Evolutionary conservation across 208 protist species (phyloP).

Genomic region (Phytomonas francai): DNA sequence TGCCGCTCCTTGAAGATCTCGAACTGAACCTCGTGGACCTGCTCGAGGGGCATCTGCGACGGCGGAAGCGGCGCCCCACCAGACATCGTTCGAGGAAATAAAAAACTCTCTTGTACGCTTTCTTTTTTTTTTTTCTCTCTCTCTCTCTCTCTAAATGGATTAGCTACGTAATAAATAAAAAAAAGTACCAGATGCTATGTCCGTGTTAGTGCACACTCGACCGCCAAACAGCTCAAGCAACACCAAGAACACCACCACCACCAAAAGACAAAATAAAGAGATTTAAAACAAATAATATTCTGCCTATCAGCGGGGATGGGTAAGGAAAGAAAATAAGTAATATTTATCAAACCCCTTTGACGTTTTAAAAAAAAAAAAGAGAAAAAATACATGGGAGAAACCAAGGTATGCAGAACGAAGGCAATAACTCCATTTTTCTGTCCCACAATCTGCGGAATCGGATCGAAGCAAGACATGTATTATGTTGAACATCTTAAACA

Average conservation of each 20-base stretch:
- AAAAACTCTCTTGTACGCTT: not conserved
- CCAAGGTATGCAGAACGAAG: not conserved
- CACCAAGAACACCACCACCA: not conserved
- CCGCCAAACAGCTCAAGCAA: not conserved
- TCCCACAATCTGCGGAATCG: not conserved
- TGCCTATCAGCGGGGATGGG: slow-evolving; percentile 8
- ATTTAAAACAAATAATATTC: slow-evolving; percentile 8
- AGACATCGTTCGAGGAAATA: slow-evolving; percentile 37
- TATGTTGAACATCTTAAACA: too few relatives aligned
- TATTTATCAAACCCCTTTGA: not conserved
- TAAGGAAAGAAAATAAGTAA: not conserved
- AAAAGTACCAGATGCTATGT: not conserved
- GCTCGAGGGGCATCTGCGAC: slow-evolving; percentile 73
- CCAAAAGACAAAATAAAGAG: not conserved
- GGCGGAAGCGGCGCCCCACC: slow-evolving; percentile 64
- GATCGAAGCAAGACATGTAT: not conserved
- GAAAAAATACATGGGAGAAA: not conserved
- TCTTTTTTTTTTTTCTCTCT: not conserved
- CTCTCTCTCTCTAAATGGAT: not conserved
- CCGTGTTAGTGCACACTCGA: not conserved
- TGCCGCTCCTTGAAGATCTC: slow-evolving; percentile 84
- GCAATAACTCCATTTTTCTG: not conserved
- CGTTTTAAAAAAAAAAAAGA: slow-evolving; percentile 1
- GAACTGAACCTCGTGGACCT: slow-evolving; percentile 77
- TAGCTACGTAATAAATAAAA: not conserved